A percentile compares a stretch with the other conserved stretches of the same genome.
phyloP scores from a whole-genome alignment of 2,329 filamentous ascomycete genomes.

The Chrysoporthe cubensis region DNA sequence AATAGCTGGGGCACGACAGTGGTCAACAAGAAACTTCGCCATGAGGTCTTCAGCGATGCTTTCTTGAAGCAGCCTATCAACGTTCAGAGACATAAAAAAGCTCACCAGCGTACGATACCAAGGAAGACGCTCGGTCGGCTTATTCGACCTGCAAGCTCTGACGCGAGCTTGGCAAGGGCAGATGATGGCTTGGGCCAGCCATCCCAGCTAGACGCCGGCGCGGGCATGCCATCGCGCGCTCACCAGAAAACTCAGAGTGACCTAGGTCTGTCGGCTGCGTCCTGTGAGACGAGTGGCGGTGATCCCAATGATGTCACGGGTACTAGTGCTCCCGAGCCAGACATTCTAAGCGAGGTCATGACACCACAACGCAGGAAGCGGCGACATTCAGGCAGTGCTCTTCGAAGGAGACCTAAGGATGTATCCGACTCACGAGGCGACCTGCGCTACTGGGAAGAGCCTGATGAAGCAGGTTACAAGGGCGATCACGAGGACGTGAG shows the following conservation, averaged over 20 bases:
- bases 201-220: conserved; percentile 9
- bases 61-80: conserved; percentile 84
- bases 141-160: conserved; percentile 50
- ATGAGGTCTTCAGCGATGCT: conserved; percentile 90
- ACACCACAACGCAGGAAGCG: conserved; percentile 59
- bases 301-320: conserved; percentile 61
- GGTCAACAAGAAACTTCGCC: conserved; percentile 84
- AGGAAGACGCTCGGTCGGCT: conserved; percentile 52
- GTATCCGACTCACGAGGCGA: conserved; percentile 72
- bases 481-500: conserved; percentile 61
- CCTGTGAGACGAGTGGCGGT: conserved; percentile 42
- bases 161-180: conserved; percentile 42
- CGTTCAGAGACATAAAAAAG: conserved; percentile 75
- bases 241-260: conserved; percentile 35
- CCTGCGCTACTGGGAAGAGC: conserved; percentile 88
- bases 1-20: conserved; percentile 88
- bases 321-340: conserved; percentile 67
- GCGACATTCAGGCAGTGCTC: conserved; percentile 84
- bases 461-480: conserved; percentile 80
- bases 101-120: conserved; percentile 69
- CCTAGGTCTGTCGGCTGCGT: conserved; percentile 31
- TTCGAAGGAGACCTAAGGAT: conserved; percentile 74
- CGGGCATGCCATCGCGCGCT: conserved; percentile 19
- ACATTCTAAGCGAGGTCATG: conserved; percentile 51
- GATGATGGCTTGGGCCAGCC: conserved; percentile 19